Evolutionary conservation across 257 asterid species (phyloP).

Genomic region (Nicotiana obtusifolia): DNA sequence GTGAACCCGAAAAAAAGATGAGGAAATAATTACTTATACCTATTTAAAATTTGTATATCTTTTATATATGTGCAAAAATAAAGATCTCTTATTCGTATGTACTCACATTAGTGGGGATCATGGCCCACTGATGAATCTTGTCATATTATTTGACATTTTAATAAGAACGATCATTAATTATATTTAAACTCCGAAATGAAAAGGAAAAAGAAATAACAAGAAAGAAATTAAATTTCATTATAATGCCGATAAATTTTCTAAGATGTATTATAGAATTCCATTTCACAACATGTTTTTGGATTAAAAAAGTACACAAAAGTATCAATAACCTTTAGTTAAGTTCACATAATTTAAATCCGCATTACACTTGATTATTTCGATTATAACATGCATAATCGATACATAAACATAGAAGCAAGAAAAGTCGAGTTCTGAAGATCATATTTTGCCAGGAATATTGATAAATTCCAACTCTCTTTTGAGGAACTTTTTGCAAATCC

Average conservation of each 20-base stretch:
- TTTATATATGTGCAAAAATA: too few species aligned
- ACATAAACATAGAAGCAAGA: background rate
- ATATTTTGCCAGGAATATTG: background rate
- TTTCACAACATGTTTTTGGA: background rate
- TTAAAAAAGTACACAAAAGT: background rate
- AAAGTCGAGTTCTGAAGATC: background rate
- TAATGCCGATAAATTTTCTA: background rate
- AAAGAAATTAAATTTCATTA: background rate
- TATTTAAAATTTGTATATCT: too few species aligned
- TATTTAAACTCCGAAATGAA: background rate
- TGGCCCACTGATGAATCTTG: too few species aligned
- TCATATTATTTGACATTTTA: background rate
- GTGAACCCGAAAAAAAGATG: too few species aligned
- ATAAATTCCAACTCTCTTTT: slow-evolving; percentile 17
- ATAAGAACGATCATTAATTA: background rate
- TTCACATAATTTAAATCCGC: background rate
- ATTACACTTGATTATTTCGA: background rate
- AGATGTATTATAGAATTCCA: background rate
- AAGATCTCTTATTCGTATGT: too few species aligned
- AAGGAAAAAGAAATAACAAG: background rate
- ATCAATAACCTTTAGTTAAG: background rate
- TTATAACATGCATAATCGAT: background rate
- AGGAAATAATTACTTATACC: too few species aligned
- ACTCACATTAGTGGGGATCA: too few species aligned
- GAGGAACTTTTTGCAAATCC: slow-evolving; percentile 56